Percentiles rank a stretch among this genome's conserved stretches.
Conservation (phyloP, 2,329 filamentous ascomycete species). For the Fusarium sp. region DNA sequence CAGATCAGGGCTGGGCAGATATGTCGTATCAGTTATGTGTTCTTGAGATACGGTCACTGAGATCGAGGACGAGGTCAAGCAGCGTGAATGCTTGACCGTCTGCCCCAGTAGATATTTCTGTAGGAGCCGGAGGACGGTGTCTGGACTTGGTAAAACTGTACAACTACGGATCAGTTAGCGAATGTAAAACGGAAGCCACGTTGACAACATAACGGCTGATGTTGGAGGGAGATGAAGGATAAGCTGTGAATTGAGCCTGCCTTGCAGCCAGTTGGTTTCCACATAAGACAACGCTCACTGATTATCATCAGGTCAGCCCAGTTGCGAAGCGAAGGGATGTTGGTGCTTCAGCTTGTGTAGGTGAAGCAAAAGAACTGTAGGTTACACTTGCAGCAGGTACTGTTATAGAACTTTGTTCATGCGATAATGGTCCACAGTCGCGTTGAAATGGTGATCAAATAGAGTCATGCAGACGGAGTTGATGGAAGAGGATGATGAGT, state of each 20-base stretch:
- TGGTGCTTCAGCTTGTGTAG: no score
- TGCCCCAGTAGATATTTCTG: conserved; percentile 67
- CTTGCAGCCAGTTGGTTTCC: conserved; percentile 67
- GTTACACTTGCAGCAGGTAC: no score
- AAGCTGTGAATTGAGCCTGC: conserved; percentile 51
- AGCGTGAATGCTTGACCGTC: conserved; percentile 68
- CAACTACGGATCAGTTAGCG: conserved; percentile 50
- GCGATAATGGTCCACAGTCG: no score
- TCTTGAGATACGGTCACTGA: conserved; percentile 51
- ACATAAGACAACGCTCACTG: conserved; percentile 67
- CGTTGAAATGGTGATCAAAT: no score
- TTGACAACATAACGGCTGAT: conserved; percentile 20
- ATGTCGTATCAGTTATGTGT: conserved; percentile 45
- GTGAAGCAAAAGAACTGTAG: no score
- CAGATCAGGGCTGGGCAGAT: conserved; percentile 44
- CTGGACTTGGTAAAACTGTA: conserved; percentile 72
- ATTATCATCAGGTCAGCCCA: conserved; percentile 42
- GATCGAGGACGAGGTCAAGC: conserved; percentile 68
- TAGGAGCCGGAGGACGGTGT: conserved; percentile 69
- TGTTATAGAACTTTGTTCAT: no score
- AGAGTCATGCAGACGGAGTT: no score
- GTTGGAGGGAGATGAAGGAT: not conserved
- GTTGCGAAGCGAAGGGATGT: conserved; percentile 21
- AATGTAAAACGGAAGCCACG: conserved; percentile 27
- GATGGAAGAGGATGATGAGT: no score